Base-by-base conservation (phyloP, 345 rosid genomes). In the Eucalyptus marginata region DNA sequence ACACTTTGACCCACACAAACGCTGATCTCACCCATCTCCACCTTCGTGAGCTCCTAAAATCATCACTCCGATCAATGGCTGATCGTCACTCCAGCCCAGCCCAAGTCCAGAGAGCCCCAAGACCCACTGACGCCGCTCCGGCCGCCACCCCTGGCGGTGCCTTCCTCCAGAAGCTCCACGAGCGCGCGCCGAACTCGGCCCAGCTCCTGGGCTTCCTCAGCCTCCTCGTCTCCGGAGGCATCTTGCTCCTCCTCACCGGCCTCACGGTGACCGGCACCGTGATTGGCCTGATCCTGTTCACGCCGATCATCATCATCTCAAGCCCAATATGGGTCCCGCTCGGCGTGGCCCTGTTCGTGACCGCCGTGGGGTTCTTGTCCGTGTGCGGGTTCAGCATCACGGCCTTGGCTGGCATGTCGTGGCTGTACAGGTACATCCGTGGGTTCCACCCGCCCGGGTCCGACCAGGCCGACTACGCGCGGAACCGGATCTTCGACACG, bases 311-410 rank as follows among this genome's bases (percentile, higher is more conserved):
- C 71, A 86, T 98, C 33, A 13, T 98, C 87, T 90, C 94, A 4
- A 96, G 98, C 94, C 99, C 99, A 17, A 91, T 98, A 49, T 98
- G 99, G 98, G 79, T 97, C 29, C 97, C 99, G 1, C 64, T 93
- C 2, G 93, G 86, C 66, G 49, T 91, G 40, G 46, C 94, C 83
- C 86, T 96, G 46, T 89, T 94, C 89, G 25, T 94, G 18, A 18
- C 89, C 43, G 84, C 85, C 2, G 93, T 93, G 1, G 96, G 95
- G 40, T 88, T 96, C 90, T 88, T 95, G 88, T 91, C 92, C 12
- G 27, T 95, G 3, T 94, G 95, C 25, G 99, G 97, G 20, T 91
- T 92, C 86, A 89, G 94, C 24, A 84, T 94, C 4, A 93, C 93
- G 58, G 59, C 64, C 2, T 91, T 89, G 83, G 97, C 94, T 22